Evolutionary conservation across 2,329 filamentous ascomycete genomes (phyloP).

Genomic region (Geosmithia putterillii): DNA sequence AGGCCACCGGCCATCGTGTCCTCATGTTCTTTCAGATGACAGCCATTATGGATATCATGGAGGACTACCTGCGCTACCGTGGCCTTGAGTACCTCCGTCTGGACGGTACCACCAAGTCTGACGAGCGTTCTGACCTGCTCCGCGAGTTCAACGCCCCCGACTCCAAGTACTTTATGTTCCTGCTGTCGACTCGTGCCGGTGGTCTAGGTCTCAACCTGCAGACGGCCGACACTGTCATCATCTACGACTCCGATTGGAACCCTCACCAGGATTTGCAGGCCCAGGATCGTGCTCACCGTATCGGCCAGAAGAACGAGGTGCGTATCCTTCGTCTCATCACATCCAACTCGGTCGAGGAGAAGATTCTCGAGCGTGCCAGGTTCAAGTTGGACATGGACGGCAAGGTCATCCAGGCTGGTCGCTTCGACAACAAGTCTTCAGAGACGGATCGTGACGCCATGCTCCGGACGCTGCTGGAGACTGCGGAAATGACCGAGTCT

Average conservation of each 20-base stretch:
- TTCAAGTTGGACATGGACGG: constrained; percentile 99
- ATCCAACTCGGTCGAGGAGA: constrained; percentile 95
- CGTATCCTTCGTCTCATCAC: constrained; percentile 92
- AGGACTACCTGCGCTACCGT: constrained; percentile 83
- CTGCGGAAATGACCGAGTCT: constrained; percentile 55
- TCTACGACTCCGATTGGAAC: constrained; percentile 99
- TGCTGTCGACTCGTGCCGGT: constrained; percentile 97
- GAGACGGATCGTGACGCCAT: constrained; percentile 97
- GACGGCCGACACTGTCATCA: constrained; percentile 97
- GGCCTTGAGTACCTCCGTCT: constrained; percentile 80
- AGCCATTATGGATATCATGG: constrained; percentile 99
- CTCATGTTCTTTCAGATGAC: constrained; percentile 99
- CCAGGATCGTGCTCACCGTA: constrained; percentile 99
- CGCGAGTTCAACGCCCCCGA: constrained; percentile 79
- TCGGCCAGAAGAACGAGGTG: constrained; percentile 98
- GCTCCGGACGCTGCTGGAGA: constrained; percentile 84
- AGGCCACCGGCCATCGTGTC: constrained; percentile 81
- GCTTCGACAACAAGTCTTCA: constrained; percentile 98
- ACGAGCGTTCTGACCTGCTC: constrained; percentile 86
- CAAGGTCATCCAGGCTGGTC: constrained; percentile 98
- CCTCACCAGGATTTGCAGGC: constrained; percentile 98
- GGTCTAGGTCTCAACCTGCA: constrained; percentile 95
- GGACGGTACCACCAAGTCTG: constrained; percentile 93
- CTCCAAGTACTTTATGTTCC: constrained; percentile 93
- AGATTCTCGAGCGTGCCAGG: constrained; percentile 91